A percentile compares a stretch with the other conserved stretches of the same genome.
These are phyloP conservation scores for Macrolepiota dolichaula DNA, from an alignment of 768 basidiomycete genomes.

Conservation along the genomic window DNA sequence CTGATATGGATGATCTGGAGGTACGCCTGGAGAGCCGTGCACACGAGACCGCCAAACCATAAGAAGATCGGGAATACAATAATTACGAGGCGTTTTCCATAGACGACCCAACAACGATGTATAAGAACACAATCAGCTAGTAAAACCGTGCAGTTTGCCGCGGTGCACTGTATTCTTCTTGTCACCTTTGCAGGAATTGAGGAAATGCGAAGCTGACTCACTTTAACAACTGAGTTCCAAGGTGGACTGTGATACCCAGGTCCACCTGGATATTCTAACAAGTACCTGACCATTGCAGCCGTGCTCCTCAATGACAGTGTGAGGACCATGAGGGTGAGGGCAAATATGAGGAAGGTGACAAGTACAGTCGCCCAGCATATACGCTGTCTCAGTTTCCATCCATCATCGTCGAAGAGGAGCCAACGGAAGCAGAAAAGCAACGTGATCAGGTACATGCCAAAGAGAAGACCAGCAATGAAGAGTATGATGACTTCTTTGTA, in stretches of 20 bases:
- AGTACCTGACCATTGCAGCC: neutral
- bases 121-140: slow-evolving; percentile 3
- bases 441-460: neutral
- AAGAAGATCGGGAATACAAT: slow-evolving; percentile 7
- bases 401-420: slow-evolving; percentile 2
- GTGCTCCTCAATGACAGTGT: neutral
- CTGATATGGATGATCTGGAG: neutral
- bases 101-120: slow-evolving; percentile 10
- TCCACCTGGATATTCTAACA: neutral
- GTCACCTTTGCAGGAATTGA: too few relatives aligned
- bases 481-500: neutral
- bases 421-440: neutral
- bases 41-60: slow-evolving; percentile 10
- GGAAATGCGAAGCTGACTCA: neutral
- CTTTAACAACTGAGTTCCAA: neutral
- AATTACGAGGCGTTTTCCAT: neutral
- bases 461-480: neutral
- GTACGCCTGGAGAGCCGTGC: slow-evolving; percentile 1
- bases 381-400: slow-evolving; percentile 2
- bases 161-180: neutral
- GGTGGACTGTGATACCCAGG: neutral
- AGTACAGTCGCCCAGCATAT: neutral
- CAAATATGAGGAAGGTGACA: neutral
- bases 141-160: neutral
- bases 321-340: neutral